phyloP scores from a whole-genome alignment of 2,329 filamentous ascomycete genomes.

The Calonectria ilicicola region DNA sequence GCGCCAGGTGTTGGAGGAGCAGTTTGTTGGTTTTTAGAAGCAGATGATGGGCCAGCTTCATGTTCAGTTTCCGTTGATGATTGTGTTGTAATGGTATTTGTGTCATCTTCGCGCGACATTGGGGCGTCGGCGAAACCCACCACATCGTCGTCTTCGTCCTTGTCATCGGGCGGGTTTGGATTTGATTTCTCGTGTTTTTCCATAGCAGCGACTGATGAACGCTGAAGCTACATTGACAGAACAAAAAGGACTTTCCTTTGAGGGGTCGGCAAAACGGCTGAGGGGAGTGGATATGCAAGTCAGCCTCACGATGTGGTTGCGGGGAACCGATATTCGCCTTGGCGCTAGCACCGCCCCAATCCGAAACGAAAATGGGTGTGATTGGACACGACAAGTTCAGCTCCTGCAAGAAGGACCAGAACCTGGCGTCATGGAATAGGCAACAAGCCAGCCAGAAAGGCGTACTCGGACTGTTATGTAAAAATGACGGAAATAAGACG shows the following conservation, averaged over 20 bases:
- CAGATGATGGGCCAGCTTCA: neutral
- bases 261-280: neutral
- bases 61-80: neutral
- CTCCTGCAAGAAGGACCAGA: neutral
- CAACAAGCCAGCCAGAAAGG: neutral
- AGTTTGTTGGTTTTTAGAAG: neutral
- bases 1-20: neutral
- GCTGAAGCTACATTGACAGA: neutral
- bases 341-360: neutral
- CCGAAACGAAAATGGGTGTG: neutral
- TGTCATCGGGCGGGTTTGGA: too few species aligned
- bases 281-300: neutral
- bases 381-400: neutral
- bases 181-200: neutral
- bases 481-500: too few species aligned
- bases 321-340: neutral
- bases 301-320: neutral
- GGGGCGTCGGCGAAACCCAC: neutral
- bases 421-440: neutral
- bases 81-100: neutral
- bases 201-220: neutral
- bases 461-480: too few species aligned
- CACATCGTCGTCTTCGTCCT: neutral
- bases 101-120: neutral
- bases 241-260: neutral